Evolutionary conservation across 2,329 filamentous ascomycete genomes (phyloP).

Genomic region (Aspergillus jensenii): DNA sequence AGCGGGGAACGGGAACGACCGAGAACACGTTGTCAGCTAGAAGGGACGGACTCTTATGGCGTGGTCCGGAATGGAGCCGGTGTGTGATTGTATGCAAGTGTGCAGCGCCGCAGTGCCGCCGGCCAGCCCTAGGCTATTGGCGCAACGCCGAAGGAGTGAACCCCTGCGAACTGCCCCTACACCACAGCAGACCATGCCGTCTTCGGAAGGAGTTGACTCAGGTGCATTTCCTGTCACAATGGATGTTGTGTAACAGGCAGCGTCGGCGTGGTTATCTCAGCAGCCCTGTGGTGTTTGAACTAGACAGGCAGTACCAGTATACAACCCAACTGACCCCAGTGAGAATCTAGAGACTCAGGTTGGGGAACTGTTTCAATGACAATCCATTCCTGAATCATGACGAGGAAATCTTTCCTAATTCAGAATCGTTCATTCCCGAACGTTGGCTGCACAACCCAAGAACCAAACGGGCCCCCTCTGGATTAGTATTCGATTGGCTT

Average conservation of each 20-base stretch:
- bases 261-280: too few species aligned
- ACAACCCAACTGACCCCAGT: not conserved
- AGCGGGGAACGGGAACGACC: not conserved
- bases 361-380: not conserved
- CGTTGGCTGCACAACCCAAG: not conserved
- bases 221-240: too few species aligned
- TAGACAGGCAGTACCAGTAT: not conserved
- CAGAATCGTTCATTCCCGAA: not conserved
- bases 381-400: not conserved
- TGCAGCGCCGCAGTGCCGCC: too few species aligned
- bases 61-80: too few species aligned
- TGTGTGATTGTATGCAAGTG: too few species aligned
- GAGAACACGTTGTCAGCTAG: not conserved
- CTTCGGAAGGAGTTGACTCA: too few species aligned
- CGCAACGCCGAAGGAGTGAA: too few species aligned
- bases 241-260: too few species aligned
- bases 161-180: too few species aligned
- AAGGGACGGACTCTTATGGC: not conserved
- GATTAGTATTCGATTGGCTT: conserved; percentile 1
- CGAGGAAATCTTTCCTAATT: not conserved
- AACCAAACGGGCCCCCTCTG: not conserved
- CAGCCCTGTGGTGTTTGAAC: not conserved
- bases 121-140: too few species aligned
- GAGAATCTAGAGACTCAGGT: not conserved
- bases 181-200: too few species aligned